These are phyloP conservation scores for Neurospora terricola DNA, from an alignment of 495 filamentous ascomycete species.

Conservation along the genomic window DNA sequence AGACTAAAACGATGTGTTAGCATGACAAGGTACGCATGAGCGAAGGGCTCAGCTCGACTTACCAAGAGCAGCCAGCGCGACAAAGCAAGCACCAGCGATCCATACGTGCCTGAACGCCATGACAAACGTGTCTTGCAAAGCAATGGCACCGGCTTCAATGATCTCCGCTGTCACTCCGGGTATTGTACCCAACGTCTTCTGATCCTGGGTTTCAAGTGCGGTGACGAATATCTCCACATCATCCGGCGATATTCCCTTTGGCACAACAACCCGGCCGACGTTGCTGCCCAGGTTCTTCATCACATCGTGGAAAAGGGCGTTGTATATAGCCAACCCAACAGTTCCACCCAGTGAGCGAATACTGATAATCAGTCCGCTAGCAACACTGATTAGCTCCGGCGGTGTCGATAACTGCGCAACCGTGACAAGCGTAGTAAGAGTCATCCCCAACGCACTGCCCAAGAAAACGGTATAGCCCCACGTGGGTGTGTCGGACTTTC, in stretches of 20 bases:
- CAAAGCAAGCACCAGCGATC: conserved; percentile 19
- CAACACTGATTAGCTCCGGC: conserved; percentile 22
- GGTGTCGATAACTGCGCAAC: conserved; percentile 25
- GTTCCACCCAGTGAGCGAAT: conserved; percentile 22
- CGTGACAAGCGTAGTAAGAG: conserved; percentile 18
- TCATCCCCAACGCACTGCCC: conserved; percentile 20
- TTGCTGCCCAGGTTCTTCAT: conserved; percentile 10
- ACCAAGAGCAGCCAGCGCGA: conserved; percentile 14
- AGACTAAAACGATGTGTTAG: not conserved
- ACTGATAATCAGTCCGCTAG: conserved; percentile 23
- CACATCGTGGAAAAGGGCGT: conserved; percentile 11
- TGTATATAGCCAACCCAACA: conserved; percentile 26
- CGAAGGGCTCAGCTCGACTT: not conserved
- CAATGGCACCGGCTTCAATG: conserved; percentile 9
- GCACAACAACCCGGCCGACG: conserved; percentile 13
- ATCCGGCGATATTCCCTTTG: conserved; percentile 8
- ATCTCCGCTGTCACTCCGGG: conserved; percentile 13
- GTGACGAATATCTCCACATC: conserved; percentile 13
- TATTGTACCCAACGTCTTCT: conserved; percentile 5
- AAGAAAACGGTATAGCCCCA: conserved; percentile 25
- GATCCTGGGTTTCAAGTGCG: conserved; percentile 8
- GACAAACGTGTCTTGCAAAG: conserved; percentile 14
- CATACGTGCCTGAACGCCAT: conserved; percentile 21
- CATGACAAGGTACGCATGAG: not conserved
- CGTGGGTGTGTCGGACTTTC: conserved; percentile 1